Conservation (phyloP, 2,329 filamentous ascomycete genomes). For the Pseudogymnoascus sp. region DNA sequence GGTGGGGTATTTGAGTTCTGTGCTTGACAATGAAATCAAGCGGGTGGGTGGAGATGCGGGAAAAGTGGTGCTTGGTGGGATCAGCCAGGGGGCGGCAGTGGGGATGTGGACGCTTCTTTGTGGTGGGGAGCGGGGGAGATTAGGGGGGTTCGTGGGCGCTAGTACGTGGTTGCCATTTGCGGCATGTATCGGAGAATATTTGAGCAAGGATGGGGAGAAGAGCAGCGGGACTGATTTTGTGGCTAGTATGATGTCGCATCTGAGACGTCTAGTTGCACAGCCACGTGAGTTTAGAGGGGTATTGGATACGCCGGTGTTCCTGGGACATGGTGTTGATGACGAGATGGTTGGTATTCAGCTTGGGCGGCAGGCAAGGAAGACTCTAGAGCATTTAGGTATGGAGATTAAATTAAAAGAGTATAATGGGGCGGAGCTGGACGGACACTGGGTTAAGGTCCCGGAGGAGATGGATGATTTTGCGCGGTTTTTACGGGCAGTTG, state of each 20-base stretch:
- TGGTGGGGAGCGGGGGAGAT: background rate
- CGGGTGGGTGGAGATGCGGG: conserved; percentile 20
- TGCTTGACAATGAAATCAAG: conserved; percentile 32
- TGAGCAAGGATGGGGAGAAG: background rate
- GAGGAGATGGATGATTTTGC: conserved; percentile 42
- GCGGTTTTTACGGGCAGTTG: conserved; percentile 24
- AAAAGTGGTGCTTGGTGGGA: conserved; percentile 43
- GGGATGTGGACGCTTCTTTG: conserved; percentile 37
- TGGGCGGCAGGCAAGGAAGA: conserved; percentile 30
- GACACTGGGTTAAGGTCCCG: conserved; percentile 43
- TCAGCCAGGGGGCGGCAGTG: conserved; percentile 48
- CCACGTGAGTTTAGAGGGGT: background rate
- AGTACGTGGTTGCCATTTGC: conserved; percentile 40
- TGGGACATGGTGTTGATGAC: conserved; percentile 40
- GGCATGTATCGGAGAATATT: conserved; percentile 27
- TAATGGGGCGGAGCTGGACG: conserved; percentile 23
- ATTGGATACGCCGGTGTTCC: conserved; percentile 34
- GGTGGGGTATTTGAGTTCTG: conserved; percentile 27
- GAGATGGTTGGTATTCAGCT: conserved; percentile 34
- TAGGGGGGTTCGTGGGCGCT: conserved; percentile 42
- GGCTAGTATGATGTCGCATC: background rate
- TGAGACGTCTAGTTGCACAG: background rate
- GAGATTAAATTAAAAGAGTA: conserved; percentile 36
- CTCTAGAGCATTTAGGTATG: conserved; percentile 31
- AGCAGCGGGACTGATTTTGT: background rate